A percentile compares a stretch with the other conserved stretches of the same genome.
Evolutionary conservation across 2,329 filamentous ascomycete species (phyloP).

Genomic region (Beauveria caledonica): DNA sequence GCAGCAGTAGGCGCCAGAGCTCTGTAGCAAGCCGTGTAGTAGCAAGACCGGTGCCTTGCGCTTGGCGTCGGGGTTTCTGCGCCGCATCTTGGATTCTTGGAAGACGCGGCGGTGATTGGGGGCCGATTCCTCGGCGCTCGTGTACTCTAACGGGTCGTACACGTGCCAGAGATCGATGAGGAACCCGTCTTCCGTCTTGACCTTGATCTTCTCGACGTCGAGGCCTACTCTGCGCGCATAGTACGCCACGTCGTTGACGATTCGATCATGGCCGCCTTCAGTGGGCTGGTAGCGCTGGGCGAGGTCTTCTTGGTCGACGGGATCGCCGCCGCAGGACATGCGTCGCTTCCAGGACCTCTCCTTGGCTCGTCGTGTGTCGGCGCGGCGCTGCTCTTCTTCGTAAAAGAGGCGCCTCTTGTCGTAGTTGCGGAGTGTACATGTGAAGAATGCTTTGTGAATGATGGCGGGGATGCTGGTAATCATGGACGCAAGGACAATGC

Average conservation of each 20-base stretch:
- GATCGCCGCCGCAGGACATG: slow-evolving; percentile 24
- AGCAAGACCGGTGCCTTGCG: slow-evolving; percentile 76
- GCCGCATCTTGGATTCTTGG: slow-evolving; percentile 28
- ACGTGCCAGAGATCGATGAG: slow-evolving; percentile 85
- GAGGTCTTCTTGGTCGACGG: slow-evolving; percentile 33
- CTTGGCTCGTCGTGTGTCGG: slow-evolving; percentile 45
- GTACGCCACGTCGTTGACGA: slow-evolving; percentile 73
- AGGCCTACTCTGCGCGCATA: slow-evolving; percentile 84
- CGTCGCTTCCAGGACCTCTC: slow-evolving; percentile 54
- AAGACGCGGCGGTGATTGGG: slow-evolving; percentile 52
- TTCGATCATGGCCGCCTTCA: slow-evolving; percentile 71
- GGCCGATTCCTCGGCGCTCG: slow-evolving; percentile 33
- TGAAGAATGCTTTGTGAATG: slow-evolving; percentile 39
- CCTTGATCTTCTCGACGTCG: slow-evolving; percentile 72
- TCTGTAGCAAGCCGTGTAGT: slow-evolving; percentile 83
- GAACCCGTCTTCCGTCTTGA: slow-evolving; percentile 91
- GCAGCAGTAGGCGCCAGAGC: slow-evolving; percentile 77
- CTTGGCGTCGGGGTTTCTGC: slow-evolving; percentile 31
- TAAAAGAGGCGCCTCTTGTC: slow-evolving; percentile 58
- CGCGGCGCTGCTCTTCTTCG: slow-evolving; percentile 59
- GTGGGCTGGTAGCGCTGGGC: slow-evolving; percentile 59
- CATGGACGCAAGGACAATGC: slow-evolving; percentile 67
- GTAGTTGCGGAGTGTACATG: slow-evolving; percentile 51
- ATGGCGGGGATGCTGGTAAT: slow-evolving; percentile 55
- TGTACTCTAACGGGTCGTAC: slow-evolving; percentile 72